Percentiles rank a stretch among this genome's conserved stretches.
Conservation (phyloP, 306 rosid genomes). For the Sesbania bispinosa region DNA sequence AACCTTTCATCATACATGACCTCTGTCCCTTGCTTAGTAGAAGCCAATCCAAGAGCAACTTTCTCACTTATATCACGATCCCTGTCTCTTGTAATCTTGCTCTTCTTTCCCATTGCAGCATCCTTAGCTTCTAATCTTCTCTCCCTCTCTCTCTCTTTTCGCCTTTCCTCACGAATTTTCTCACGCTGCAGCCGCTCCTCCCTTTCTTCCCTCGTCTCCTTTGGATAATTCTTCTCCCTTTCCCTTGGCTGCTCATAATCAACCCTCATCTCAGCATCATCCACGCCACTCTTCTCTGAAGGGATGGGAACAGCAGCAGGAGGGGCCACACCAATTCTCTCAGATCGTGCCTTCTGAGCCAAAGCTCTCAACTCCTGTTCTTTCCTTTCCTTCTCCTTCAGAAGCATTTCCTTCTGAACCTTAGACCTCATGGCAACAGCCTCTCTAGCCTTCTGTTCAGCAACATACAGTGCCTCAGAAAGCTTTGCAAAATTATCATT, state of each 20-base stretch:
- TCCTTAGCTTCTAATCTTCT: conserved; percentile 92
- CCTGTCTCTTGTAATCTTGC: conserved; percentile 88
- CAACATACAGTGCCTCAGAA: conserved; percentile 73
- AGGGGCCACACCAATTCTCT: conserved; percentile 75
- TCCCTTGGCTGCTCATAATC: conserved; percentile 62
- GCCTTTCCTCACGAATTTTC: conserved; percentile 85
- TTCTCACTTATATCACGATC: conserved; percentile 94
- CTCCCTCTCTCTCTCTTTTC: conserved; percentile 68
- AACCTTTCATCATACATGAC: conserved; percentile 91
- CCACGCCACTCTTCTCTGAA: conserved; percentile 45
- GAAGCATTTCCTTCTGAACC: too few relatives aligned
- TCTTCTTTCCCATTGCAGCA: conserved; percentile 88
- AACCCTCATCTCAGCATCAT: conserved; percentile 46
- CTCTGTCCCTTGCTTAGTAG: conserved; percentile 68
- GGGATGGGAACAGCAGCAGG: conserved; percentile 38
- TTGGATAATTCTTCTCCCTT: conserved; percentile 51
- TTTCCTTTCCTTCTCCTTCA: conserved; percentile 85
- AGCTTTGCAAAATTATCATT: conserved; percentile 86
- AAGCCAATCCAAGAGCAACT: conserved; percentile 94
- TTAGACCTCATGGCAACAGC: conserved; percentile 84
- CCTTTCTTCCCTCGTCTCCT: conserved; percentile 69
- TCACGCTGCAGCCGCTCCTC: conserved; percentile 66
- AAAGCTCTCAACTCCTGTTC: conserved; percentile 72
- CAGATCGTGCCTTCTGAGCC: conserved; percentile 80
- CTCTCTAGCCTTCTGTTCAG: conserved; percentile 92